Base-by-base conservation (phyloP, 2,329 filamentous ascomycete genomes). In the Parastagonospora avenae region DNA sequence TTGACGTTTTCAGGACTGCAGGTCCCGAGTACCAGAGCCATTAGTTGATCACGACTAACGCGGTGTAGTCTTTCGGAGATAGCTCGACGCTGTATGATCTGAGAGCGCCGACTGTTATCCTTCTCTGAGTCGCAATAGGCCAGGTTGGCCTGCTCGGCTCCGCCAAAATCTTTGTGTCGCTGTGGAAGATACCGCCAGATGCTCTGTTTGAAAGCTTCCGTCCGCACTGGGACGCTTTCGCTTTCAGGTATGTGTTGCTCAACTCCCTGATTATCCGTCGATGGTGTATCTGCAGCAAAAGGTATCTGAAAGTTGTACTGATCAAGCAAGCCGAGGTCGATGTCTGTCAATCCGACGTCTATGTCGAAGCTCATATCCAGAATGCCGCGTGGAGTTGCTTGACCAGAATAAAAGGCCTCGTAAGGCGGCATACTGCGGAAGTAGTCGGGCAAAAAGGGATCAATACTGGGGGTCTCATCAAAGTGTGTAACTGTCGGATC, bases 21-120 rank as follows among this genome's bases (percentile, higher is more conserved):
- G 4, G 81, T 84, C 42, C 80, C 78, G 31, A 90, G 73, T 1
- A 90, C 82, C 50, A 89, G 79, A 9, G 82, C 85, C 48, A 91
- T 74, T 1, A 89, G 80, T 40, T 80, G 80, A 67, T 91, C 88
- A 28, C 77, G 71, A 15, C 74, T 74, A 2, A 70, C 73, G 37
- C 73, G 72, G 14, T 71, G 67, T 3, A 79, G 59, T 30, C 71
- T 72, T 48, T 79, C 77, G 35, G 69, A 68, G 4, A 75, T 74
- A 2, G 76, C 73, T 27, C 76, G 66, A n/a, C 75, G 67, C 27
- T 60, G 54, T n/a, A 57, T 48, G 2, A 67, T 54, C 39, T 74
- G 73, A 2, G 76, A 67, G 8, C 72, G 70, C 12, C 54, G 59
- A 19, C 50, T 44, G 12, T 32, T 43, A 2, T 71, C 73, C 19